phyloP scores from a whole-genome alignment of 106 monocot species.

The Phalaenopsis aphrodite region DNA sequence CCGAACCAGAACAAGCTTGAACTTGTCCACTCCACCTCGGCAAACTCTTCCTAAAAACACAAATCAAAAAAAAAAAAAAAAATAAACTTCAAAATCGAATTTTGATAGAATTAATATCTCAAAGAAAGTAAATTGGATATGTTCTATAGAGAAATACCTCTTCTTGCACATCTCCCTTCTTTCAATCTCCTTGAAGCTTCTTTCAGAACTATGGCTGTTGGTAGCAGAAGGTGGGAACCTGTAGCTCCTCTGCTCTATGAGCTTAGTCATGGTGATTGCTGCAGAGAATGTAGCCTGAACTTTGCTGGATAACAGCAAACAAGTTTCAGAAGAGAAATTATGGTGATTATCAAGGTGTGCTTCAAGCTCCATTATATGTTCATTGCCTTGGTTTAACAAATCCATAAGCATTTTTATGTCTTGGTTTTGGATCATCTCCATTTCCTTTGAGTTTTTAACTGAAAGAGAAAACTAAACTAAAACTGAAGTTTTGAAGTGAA shows the following conservation, averaged over 20 bases:
- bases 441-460: not conserved
- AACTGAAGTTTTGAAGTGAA: not conserved
- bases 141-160: not conserved
- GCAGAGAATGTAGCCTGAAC: not conserved
- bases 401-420: not conserved
- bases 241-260: not conserved
- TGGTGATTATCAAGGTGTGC: not conserved
- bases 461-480: not conserved
- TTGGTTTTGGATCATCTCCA: not conserved
- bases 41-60: not conserved
- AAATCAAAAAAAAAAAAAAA: no score
- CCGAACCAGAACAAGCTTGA: not conserved
- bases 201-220: not conserved
- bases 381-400: not conserved
- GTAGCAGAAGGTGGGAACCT: not conserved
- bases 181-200: not conserved
- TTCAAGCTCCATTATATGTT: not conserved
- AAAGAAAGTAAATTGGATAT: no score
- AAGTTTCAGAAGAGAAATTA: not conserved
- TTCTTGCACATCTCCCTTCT: constrained; percentile 12
- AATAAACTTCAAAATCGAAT: no score
- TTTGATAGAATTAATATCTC: no score
- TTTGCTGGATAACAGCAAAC: not conserved
- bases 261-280: not conserved
- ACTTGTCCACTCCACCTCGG: not conserved